Conservation (phyloP, 2,329 filamentous ascomycete genomes). For the Sclerotinia minor region DNA sequence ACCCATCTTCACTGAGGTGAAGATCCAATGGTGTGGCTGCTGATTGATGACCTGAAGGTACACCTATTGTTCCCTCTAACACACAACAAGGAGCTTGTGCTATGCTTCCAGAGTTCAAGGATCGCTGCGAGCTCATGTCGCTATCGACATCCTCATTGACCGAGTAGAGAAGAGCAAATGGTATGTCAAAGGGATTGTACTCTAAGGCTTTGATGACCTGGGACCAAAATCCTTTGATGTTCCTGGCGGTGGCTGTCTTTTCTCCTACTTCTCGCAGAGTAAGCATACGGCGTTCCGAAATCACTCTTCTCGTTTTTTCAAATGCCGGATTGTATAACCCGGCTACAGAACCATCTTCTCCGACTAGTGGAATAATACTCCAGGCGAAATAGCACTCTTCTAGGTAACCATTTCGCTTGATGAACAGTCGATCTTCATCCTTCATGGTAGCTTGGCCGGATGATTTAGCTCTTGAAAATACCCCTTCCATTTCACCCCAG, state of each 20-base stretch:
- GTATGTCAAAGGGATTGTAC: slow-evolving; percentile 67
- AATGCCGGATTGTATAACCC: slow-evolving; percentile 73
- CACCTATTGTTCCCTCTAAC: slow-evolving; percentile 72
- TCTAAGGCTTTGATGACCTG: slow-evolving; percentile 68
- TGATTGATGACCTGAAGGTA: slow-evolving; percentile 62
- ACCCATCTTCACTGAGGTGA: slow-evolving; percentile 67
- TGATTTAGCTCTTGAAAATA: slow-evolving; percentile 65
- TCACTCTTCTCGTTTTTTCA: slow-evolving; percentile 75
- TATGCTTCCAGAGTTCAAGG: slow-evolving; percentile 67
- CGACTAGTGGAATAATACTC: slow-evolving; percentile 77
- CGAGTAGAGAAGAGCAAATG: slow-evolving; percentile 76
- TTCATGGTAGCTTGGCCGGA: slow-evolving; percentile 82
- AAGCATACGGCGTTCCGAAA: slow-evolving; percentile 78
- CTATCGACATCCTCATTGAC: slow-evolving; percentile 70
- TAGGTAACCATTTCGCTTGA: slow-evolving; percentile 66
- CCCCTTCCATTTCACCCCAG: slow-evolving; percentile 67
- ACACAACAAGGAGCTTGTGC: slow-evolving; percentile 61
- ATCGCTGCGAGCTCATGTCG: slow-evolving; percentile 57
- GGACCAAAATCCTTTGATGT: slow-evolving; percentile 72
- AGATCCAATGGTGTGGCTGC: slow-evolving; percentile 66
- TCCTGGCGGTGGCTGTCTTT: slow-evolving; percentile 68
- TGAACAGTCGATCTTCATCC: slow-evolving; percentile 75
- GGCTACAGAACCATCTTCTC: slow-evolving; percentile 70
- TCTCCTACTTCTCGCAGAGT: slow-evolving; percentile 77
- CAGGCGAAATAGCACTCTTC: slow-evolving; percentile 73